phyloP scores from a whole-genome alignment of 108 stramenopile species.

The Nitzschia palea region DNA sequence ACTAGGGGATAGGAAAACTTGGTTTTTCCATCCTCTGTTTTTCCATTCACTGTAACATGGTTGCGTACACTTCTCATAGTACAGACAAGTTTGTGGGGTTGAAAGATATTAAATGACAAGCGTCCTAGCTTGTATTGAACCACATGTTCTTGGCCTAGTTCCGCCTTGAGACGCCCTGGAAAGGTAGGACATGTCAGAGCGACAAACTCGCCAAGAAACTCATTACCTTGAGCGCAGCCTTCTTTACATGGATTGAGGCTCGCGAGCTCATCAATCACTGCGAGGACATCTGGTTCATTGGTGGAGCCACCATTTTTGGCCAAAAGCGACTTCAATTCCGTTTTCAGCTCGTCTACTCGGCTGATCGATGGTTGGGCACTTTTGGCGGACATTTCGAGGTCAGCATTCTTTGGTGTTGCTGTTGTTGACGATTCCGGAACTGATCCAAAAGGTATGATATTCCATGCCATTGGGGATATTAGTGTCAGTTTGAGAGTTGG shows the following conservation, averaged over 20 bases:
- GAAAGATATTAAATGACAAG: constrained; percentile 56
- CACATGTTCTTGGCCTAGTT: constrained; percentile 15
- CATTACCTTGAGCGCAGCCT: background rate
- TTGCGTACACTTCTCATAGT: constrained; percentile 40
- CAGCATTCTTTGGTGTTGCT: background rate
- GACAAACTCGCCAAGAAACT: constrained; percentile 19
- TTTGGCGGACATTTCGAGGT: background rate
- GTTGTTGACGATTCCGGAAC: background rate
- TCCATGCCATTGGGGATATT: constrained; percentile 1
- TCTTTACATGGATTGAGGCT: constrained; percentile 8
- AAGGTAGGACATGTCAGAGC: constrained; percentile 42
- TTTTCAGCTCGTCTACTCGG: constrained; percentile 9
- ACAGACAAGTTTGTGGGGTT: constrained; percentile 46
- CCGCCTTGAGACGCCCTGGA: constrained; percentile 42
- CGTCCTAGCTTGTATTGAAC: constrained; percentile 53
- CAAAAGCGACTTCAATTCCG: constrained; percentile 14
- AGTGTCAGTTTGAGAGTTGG: too few relatives aligned
- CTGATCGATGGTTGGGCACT: background rate
- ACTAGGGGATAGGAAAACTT: constrained; percentile 35
- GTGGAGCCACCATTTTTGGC: constrained; percentile 14
- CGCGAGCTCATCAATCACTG: constrained; percentile 19
- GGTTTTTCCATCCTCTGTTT: constrained; percentile 3
- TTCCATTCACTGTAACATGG: constrained; percentile 8
- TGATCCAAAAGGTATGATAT: background rate
- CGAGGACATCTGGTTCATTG: constrained; percentile 5